phyloP scores from a whole-genome alignment of 768 basidiomycete genomes.

The Crassisporium funariophilum region DNA sequence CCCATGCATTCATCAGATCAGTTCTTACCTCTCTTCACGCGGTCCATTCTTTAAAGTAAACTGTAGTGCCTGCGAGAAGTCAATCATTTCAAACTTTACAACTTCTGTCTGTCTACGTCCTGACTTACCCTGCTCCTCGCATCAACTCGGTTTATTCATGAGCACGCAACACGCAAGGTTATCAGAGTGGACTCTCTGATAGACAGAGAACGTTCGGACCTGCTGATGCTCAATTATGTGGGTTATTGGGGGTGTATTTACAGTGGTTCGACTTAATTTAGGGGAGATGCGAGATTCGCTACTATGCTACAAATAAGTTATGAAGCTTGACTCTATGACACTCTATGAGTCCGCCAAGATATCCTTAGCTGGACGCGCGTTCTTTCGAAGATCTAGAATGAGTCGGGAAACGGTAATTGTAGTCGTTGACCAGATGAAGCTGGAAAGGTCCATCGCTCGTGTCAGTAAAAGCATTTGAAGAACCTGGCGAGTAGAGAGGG shows the following conservation, averaged over 20 bases:
- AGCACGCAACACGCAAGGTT: no score
- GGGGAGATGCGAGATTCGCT: no score
- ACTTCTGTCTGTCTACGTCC: background rate
- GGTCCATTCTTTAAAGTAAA: background rate
- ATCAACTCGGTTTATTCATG: background rate
- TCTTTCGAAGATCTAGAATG: slow-evolving; percentile 32
- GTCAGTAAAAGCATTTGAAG: background rate
- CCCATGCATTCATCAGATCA: background rate
- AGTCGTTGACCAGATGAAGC: slow-evolving; percentile 37
- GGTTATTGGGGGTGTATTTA: no score
- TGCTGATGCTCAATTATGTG: no score
- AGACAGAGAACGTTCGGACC: no score
- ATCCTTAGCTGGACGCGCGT: background rate
- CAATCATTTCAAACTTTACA: background rate
- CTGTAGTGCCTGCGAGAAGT: background rate
- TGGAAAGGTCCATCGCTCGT: slow-evolving; percentile 15
- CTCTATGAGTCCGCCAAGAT: background rate
- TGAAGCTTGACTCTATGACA: no score
- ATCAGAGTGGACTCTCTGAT: no score
- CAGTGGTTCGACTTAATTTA: no score
- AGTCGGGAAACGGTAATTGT: slow-evolving; percentile 35
- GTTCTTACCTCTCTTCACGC: background rate
- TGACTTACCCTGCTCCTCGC: background rate
- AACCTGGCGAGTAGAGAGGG: no score
- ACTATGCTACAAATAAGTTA: background rate